Base-by-base conservation (phyloP, 192 early-diverging fungal genomes). In the Backusella liffmaniae region DNA sequence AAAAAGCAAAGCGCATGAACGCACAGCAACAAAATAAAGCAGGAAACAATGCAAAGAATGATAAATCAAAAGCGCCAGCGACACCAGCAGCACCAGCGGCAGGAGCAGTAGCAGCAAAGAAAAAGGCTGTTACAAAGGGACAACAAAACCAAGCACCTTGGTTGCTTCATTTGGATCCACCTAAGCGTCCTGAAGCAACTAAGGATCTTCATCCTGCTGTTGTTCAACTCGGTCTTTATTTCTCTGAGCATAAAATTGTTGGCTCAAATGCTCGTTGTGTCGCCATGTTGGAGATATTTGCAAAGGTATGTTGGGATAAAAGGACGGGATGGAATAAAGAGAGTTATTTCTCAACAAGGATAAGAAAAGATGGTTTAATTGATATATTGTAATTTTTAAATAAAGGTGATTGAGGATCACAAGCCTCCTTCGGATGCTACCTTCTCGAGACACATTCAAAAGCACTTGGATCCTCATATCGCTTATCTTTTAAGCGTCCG, bases 241-340 rank as follows among this genome's bases (percentile, higher is more conserved):
- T 95, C 88, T 90, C 90, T 5, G 88, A 95, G 35, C 91, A 92
- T 82, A 92, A 91, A 74, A 95, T 99, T 56, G 84, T 88, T 53
- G 96, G 98, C 5, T 94, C 96, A 15, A 98, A 97, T 77, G 95
- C 96, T 0, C 84, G 98, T 44, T 93, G 94, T 73, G 82, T 96
- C 23, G 95, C 97, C n/a, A 94, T 97, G 82, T 74, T 99, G 42
- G 81, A 84, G 26, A 93, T 94, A 0, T 96, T 99, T 76, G 88
- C 89, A 75, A 91, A 90, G 86, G 94, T 92, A 85, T 37, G 65
- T 16, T 34, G 12, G 26, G 26, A 29, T 49, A 68, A 35, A 32
- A 34, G 39, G 18, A 21, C 18, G 8, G 42, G 39, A 21, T 32
- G 16, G 7, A 8, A 23, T 5, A 53, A 8, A 53, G 21, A 53